Conservation (phyloP, 495 filamentous ascomycete species). For the Talaromyces trachyspermus region DNA sequence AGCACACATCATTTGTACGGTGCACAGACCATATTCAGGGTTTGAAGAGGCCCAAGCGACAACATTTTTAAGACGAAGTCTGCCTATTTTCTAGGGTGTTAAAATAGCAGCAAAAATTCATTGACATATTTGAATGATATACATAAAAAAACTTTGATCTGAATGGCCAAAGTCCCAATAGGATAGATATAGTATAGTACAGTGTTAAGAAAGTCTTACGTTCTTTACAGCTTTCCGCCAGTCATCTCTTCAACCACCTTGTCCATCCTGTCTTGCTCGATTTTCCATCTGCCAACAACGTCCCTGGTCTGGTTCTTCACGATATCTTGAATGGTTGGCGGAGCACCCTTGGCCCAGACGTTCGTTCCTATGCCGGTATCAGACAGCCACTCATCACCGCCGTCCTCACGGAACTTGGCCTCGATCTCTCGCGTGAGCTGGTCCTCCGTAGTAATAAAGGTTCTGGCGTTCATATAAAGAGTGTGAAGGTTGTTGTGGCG, state of each 20-base stretch:
- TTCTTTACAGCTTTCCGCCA: slow-evolving; percentile 52
- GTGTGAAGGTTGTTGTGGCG: slow-evolving; percentile 46
- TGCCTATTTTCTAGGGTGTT: too few species aligned
- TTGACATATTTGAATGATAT: too few species aligned
- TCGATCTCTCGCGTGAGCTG: slow-evolving; percentile 57
- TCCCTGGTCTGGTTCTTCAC: slow-evolving; percentile 25
- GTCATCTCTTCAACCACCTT: slow-evolving; percentile 61
- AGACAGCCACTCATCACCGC: slow-evolving; percentile 39
- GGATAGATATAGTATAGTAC: too few species aligned
- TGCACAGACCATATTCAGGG: not conserved
- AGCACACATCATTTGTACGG: too few species aligned
- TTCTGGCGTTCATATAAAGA: slow-evolving; percentile 56
- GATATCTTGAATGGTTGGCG: slow-evolving; percentile 40
- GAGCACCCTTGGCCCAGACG: slow-evolving; percentile 52
- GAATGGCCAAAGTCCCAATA: too few species aligned
- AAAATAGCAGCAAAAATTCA: too few species aligned
- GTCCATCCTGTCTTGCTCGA: slow-evolving; percentile 50
- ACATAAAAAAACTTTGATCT: too few species aligned
- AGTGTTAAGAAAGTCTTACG: too few species aligned
- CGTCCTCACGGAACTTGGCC: slow-evolving; percentile 48
- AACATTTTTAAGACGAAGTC: too few species aligned
- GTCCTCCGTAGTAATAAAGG: slow-evolving; percentile 57
- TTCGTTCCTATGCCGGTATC: slow-evolving; percentile 38
- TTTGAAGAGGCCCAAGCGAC: too few species aligned
- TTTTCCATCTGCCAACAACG: slow-evolving; percentile 32